A percentile compares a stretch with the other conserved stretches of the same genome.
Conservation (phyloP, 768 basidiomycete species). For the Psilocybe cyanescens region DNA sequence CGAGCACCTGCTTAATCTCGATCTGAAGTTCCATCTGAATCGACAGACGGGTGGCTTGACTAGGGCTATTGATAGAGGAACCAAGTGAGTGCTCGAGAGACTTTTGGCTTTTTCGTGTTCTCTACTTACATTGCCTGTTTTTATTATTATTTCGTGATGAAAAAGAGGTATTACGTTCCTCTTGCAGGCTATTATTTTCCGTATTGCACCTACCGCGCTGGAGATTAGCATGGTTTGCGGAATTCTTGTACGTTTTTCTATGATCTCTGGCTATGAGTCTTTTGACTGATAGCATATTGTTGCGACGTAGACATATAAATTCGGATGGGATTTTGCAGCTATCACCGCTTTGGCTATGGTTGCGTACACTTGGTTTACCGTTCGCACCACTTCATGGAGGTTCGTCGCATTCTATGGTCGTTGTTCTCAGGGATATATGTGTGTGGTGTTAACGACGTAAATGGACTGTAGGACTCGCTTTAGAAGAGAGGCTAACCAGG, state of each 20-base stretch:
- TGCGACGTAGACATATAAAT: conserved; percentile 82
- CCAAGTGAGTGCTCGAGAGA: conserved; percentile 65
- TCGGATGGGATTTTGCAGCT: conserved; percentile 96
- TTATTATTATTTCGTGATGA: background rate
- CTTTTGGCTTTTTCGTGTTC: too few species aligned
- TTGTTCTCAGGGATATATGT: background rate
- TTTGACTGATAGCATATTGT: background rate
- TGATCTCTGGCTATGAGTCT: background rate
- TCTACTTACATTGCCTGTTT: too few species aligned
- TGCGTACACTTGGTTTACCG: conserved; percentile 96
- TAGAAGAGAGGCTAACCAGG: conserved; percentile 92
- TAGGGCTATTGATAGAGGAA: conserved; percentile 95
- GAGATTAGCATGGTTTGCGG: conserved; percentile 98
- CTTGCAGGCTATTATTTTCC: conserved; percentile 90
- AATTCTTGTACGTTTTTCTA: conserved; percentile 69
- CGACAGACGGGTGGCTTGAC: conserved; percentile 96
- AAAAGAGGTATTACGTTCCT: conserved; percentile 94
- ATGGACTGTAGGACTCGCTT: conserved; percentile 73
- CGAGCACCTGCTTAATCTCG: conserved; percentile 87
- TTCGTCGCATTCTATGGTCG: conserved; percentile 26
- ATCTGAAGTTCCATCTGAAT: conserved; percentile 90
- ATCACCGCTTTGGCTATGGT: conserved; percentile 85
- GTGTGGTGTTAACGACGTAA: background rate
- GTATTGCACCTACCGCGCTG: conserved; percentile 93
- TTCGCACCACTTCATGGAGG: conserved; percentile 97